These are phyloP conservation scores for Rhododendron griersonianum DNA, from an alignment of 148 eudicot species.

Conservation along the genomic window DNA sequence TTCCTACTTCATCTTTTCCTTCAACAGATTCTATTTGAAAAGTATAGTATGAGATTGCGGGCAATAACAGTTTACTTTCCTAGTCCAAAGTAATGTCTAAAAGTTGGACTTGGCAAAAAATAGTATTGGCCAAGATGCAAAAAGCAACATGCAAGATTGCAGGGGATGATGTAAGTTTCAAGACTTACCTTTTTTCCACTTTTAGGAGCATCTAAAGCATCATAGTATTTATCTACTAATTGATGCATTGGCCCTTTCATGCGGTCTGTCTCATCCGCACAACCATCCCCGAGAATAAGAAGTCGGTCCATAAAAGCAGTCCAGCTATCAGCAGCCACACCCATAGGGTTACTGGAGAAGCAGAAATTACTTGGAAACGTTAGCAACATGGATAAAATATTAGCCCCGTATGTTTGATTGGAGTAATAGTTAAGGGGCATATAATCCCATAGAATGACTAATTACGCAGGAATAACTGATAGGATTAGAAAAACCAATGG, in stretches of 20 bases:
- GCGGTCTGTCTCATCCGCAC: constrained; percentile 22
- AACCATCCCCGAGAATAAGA: constrained; percentile 38
- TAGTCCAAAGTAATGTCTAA: neutral
- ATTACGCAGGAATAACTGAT: neutral
- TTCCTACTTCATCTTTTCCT: neutral
- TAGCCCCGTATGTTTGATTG: neutral
- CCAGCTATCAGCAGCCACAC: constrained; percentile 75
- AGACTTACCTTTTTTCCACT: constrained; percentile 62
- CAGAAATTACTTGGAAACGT: constrained; percentile 9
- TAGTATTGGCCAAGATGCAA: neutral
- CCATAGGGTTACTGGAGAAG: constrained; percentile 43
- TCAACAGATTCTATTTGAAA: neutral
- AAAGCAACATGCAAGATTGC: neutral
- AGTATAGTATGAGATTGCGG: neutral
- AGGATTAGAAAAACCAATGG: neutral
- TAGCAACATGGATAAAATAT: neutral
- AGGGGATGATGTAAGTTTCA: neutral
- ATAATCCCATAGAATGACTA: neutral
- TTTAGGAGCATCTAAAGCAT: constrained; percentile 88
- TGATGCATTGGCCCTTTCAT: constrained; percentile 31
- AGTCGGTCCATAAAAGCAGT: constrained; percentile 55
- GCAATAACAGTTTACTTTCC: too few species aligned
- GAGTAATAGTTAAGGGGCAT: neutral
- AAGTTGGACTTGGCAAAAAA: neutral
- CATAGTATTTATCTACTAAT: constrained; percentile 64